phyloP scores from a whole-genome alignment of 1,284 basidiomycete genomes.

The Somion occarium region DNA sequence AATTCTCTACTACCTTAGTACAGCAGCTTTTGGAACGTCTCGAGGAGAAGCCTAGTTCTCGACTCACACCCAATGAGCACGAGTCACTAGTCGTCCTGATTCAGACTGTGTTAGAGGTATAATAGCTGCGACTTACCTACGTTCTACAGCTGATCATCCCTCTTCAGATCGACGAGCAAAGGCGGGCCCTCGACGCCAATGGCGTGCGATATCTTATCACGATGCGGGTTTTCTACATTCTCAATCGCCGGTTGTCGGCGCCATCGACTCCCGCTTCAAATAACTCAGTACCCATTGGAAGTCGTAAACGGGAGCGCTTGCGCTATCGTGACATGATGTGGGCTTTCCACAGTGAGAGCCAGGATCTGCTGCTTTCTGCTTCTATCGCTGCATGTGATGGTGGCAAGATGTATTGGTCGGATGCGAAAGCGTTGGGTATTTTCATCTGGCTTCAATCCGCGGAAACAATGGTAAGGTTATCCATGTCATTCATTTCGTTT shows the following conservation, averaged over 20 bases:
- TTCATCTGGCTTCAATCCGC: slow-evolving; percentile 83
- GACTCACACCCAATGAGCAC: slow-evolving; percentile 74
- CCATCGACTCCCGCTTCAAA: slow-evolving; percentile 42
- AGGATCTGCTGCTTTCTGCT: slow-evolving; percentile 75
- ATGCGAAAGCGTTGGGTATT: slow-evolving; percentile 82
- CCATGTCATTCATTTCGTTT: background rate
- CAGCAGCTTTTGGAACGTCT: slow-evolving; percentile 60
- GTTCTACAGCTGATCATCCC: background rate
- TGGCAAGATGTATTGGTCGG: slow-evolving; percentile 84
- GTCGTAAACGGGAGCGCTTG: slow-evolving; percentile 62
- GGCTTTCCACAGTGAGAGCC: slow-evolving; percentile 93
- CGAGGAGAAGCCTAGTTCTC: slow-evolving; percentile 59
- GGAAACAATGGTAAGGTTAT: slow-evolving; percentile 65
- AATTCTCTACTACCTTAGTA: slow-evolving; percentile 61
- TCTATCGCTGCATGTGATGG: slow-evolving; percentile 63
- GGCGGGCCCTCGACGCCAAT: slow-evolving; percentile 81
- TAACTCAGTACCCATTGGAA: slow-evolving; percentile 31
- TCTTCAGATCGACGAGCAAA: slow-evolving; percentile 79
- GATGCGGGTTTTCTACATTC: slow-evolving; percentile 79
- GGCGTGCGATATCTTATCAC: slow-evolving; percentile 89
- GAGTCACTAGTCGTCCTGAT: slow-evolving; percentile 77
- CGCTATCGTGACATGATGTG: slow-evolving; percentile 92
- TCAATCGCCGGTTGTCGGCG: slow-evolving; percentile 55
- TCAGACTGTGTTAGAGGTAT: slow-evolving; percentile 82
- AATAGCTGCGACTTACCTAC: slow-evolving; percentile 9